These are phyloP conservation scores for Malassezia obtusa DNA, from an alignment of 1,284 basidiomycete species.

Conservation along the genomic window DNA sequence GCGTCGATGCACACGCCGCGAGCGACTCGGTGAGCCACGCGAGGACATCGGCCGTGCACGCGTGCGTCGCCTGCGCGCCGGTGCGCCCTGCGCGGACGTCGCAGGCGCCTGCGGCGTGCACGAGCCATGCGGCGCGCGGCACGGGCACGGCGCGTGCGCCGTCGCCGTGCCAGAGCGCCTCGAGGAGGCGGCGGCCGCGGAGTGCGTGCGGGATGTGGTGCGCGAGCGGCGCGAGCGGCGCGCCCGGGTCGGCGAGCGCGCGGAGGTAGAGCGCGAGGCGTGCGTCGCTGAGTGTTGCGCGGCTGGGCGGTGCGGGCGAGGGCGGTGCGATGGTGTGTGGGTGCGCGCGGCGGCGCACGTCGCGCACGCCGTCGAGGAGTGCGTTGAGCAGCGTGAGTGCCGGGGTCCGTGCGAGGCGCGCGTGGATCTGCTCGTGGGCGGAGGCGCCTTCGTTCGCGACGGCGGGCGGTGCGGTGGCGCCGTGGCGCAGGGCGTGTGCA, in stretches of 20 bases:
- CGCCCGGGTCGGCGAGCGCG: conserved; percentile 76
- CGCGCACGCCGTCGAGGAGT: conserved; percentile 27
- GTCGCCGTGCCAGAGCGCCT: conserved; percentile 61
- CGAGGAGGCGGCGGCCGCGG: conserved; percentile 80
- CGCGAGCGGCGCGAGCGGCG: conserved; percentile 75
- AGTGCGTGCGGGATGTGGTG: conserved; percentile 86
- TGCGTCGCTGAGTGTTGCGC: conserved; percentile 80
- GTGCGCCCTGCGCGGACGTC: conserved; percentile 7
- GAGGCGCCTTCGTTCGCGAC: conserved; percentile 53
- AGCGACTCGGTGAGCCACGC: conserved; percentile 84
- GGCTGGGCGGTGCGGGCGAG: conserved; percentile 28
- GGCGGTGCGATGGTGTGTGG: conserved; percentile 12
- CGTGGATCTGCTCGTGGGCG: conserved; percentile 54
- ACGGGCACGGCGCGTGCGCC: conserved; percentile 58
- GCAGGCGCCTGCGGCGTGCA: conserved; percentile 67
- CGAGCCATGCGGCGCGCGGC: conserved; percentile 84
- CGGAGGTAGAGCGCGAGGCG: conserved; percentile 80
- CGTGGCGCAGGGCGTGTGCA: conserved; percentile 67
- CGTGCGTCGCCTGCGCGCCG: conserved; percentile 56
- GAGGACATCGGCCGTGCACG: conserved; percentile 78
- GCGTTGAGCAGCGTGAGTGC: conserved; percentile 19
- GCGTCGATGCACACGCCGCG: neutral
- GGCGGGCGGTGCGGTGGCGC: conserved; percentile 55
- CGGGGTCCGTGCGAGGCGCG: conserved; percentile 49
- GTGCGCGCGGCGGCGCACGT: conserved; percentile 16